These are phyloP conservation scores for Cunninghamia lanceolata DNA, from an alignment of 75 land plant species.

Conservation along the genomic window DNA sequence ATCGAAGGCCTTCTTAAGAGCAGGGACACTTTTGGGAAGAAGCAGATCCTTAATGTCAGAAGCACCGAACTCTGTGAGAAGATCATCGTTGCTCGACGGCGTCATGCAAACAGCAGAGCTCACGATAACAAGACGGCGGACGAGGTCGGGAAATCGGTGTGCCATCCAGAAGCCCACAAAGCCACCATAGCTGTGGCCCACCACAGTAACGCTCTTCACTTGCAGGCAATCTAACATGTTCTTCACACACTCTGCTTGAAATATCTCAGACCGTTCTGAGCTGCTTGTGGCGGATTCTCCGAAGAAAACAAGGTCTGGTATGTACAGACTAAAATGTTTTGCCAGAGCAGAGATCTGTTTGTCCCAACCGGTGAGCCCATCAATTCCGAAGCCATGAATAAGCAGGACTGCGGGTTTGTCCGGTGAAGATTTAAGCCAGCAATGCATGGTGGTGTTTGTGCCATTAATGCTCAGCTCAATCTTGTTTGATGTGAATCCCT, in stretches of 20 bases:
- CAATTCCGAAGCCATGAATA: slow-evolving; percentile 22
- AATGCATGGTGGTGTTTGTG: slow-evolving; percentile 49
- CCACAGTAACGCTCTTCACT: background rate
- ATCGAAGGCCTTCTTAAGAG: background rate
- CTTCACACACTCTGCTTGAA: slow-evolving; percentile 1
- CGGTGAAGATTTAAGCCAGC: slow-evolving; percentile 28
- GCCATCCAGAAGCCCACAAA: slow-evolving; percentile 40
- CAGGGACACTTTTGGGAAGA: background rate
- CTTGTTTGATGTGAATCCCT: slow-evolving; percentile 37
- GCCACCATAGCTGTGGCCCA: slow-evolving; percentile 30
- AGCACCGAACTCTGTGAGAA: background rate
- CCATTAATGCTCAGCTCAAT: slow-evolving; percentile 27
- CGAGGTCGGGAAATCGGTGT: slow-evolving; percentile 19
- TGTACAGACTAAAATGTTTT: slow-evolving; percentile 14
- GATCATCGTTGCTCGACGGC: slow-evolving; percentile 12
- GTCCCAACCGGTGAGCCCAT: slow-evolving; percentile 16
- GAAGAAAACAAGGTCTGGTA: slow-evolving; percentile 29
- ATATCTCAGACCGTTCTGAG: slow-evolving; percentile 4
- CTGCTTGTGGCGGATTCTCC: slow-evolving; percentile 21
- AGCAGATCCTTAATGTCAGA: background rate
- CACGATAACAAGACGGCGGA: slow-evolving; percentile 17
- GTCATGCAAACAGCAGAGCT: slow-evolving; percentile 35
- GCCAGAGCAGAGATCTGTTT: slow-evolving; percentile 10
- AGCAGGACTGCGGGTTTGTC: slow-evolving; percentile 8
- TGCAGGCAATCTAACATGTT: background rate